Percentiles rank a stretch among this genome's conserved stretches.
These are phyloP conservation scores for Dioscorea zingiberensis DNA, from an alignment of 106 monocot genomes.

Conservation along the genomic window DNA sequence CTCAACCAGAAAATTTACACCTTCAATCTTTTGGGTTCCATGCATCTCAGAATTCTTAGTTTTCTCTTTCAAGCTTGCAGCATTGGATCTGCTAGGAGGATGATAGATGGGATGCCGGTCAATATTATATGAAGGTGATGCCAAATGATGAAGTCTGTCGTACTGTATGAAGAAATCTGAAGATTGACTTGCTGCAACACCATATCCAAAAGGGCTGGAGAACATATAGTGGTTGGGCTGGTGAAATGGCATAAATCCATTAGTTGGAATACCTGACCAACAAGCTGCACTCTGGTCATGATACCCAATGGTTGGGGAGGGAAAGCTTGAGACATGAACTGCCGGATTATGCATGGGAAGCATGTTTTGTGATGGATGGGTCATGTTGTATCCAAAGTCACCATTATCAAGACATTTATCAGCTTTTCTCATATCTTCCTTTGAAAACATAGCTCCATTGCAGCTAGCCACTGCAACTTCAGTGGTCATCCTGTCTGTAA, in stretches of 20 bases:
- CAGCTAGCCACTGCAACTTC: slow-evolving; percentile 13
- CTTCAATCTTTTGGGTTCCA: slow-evolving; percentile 2
- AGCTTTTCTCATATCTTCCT: slow-evolving; percentile 8
- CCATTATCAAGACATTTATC: slow-evolving; percentile 11
- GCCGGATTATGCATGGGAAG: slow-evolving; percentile 24
- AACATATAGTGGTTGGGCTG: slow-evolving; percentile 42
- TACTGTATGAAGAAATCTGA: slow-evolving; percentile 36
- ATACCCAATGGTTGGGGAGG: slow-evolving; percentile 34
- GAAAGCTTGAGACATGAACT: slow-evolving; percentile 27
- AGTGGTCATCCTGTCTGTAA: neutral
- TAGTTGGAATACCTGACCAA: slow-evolving; percentile 40
- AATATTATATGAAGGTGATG: slow-evolving; percentile 11
- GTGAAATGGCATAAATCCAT: slow-evolving; percentile 39
- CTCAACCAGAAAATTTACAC: slow-evolving; percentile 1
- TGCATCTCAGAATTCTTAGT: neutral
- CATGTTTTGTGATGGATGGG: slow-evolving; percentile 15
- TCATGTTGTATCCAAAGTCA: slow-evolving; percentile 17
- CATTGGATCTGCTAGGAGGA: slow-evolving; percentile 2
- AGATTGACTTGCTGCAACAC: slow-evolving; percentile 19
- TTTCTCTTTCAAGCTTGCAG: slow-evolving; percentile 13
- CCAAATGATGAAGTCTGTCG: slow-evolving; percentile 24
- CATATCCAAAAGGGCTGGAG: slow-evolving; percentile 43
- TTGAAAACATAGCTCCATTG: slow-evolving; percentile 1
- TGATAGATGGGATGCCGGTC: slow-evolving; percentile 14
- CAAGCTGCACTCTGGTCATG: slow-evolving; percentile 24